Conservation (phyloP, 805 yeast genomes). For the Candida morakotiae region DNA sequence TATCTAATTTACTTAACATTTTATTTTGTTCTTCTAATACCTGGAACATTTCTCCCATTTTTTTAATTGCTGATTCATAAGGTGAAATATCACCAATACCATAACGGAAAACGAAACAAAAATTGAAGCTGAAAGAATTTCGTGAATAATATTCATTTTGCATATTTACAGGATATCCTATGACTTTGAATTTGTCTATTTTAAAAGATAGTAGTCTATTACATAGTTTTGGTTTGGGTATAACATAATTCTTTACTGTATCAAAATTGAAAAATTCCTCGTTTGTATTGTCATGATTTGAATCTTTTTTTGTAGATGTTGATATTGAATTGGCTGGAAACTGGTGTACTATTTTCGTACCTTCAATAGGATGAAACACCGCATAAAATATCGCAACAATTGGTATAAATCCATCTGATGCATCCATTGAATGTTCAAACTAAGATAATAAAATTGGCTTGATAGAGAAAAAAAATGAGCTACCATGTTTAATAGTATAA, state of each 20-base stretch:
- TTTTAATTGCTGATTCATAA: slow-evolving; percentile 77
- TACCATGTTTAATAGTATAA: too few relatives aligned
- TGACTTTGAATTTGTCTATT: slow-evolving; percentile 62
- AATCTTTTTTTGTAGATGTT: slow-evolving; percentile 14
- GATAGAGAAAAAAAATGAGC: too few relatives aligned
- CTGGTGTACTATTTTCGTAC: slow-evolving; percentile 86
- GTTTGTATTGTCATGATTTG: background rate
- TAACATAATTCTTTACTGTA: slow-evolving; percentile 80
- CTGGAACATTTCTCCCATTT: slow-evolving; percentile 84
- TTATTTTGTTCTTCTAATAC: slow-evolving; percentile 88
- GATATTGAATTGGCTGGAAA: slow-evolving; percentile 74
- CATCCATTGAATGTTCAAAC: slow-evolving; percentile 25
- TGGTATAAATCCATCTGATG: slow-evolving; percentile 72
- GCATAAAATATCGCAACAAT: slow-evolving; percentile 85
- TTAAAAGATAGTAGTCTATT: slow-evolving; percentile 74
- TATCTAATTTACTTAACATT: slow-evolving; percentile 54
- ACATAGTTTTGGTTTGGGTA: slow-evolving; percentile 91
- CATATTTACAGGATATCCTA: slow-evolving; percentile 87
- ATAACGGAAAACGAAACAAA: slow-evolving; percentile 86
- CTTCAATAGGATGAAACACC: slow-evolving; percentile 92
- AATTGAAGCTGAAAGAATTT: slow-evolving; percentile 88
- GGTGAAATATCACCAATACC: slow-evolving; percentile 71
- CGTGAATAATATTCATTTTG: slow-evolving; percentile 74
- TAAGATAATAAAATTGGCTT: too few relatives aligned
- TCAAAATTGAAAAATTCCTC: slow-evolving; percentile 65